A percentile compares a stretch with the other conserved stretches of the same genome.
phyloP scores from a whole-genome alignment of 2,329 filamentous ascomycete species.

The Ambrosiella xylebori region DNA sequence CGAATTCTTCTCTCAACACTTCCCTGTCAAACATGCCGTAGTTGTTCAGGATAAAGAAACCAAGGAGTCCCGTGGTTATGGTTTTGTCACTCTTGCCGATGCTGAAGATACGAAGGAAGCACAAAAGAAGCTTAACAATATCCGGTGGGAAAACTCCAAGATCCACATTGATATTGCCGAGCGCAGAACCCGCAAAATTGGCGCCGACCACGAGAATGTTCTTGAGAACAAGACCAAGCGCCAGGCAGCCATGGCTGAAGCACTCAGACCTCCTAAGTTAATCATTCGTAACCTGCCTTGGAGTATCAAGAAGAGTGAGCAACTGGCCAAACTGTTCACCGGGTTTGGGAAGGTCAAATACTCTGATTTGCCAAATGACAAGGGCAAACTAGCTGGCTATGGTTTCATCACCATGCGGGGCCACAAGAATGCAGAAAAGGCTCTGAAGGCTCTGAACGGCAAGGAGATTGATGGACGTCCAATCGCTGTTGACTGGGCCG shows the following conservation, averaged over 20 bases:
- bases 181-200: slow-evolving; percentile 50
- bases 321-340: slow-evolving; percentile 62
- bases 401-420: slow-evolving; percentile 83
- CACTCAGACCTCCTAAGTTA: slow-evolving; percentile 50
- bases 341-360: slow-evolving; percentile 86
- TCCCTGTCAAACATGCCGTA: slow-evolving; percentile 89
- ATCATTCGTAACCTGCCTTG: slow-evolving; percentile 91
- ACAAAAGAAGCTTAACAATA: slow-evolving; percentile 62
- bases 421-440: slow-evolving; percentile 78
- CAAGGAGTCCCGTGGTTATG: slow-evolving; percentile 78
- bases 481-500: slow-evolving; percentile 90
- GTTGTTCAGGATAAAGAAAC: slow-evolving; percentile 74
- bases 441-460: slow-evolving; percentile 70
- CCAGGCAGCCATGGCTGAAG: slow-evolving; percentile 37
- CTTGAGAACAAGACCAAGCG: slow-evolving; percentile 33
- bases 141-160: slow-evolving; percentile 59
- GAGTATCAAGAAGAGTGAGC: slow-evolving; percentile 77
- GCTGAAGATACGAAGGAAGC: slow-evolving; percentile 75
- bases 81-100: slow-evolving; percentile 94
- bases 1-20: slow-evolving; percentile 83
- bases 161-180: slow-evolving; percentile 80
- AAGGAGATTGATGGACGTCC: slow-evolving; percentile 76
- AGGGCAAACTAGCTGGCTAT: slow-evolving; percentile 65
- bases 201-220: slow-evolving; percentile 22
- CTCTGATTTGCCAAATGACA: slow-evolving; percentile 65